Evolutionary conservation across 2,329 filamentous ascomycete species (phyloP).

Genomic region (Macroventuria anomochaeta): DNA sequence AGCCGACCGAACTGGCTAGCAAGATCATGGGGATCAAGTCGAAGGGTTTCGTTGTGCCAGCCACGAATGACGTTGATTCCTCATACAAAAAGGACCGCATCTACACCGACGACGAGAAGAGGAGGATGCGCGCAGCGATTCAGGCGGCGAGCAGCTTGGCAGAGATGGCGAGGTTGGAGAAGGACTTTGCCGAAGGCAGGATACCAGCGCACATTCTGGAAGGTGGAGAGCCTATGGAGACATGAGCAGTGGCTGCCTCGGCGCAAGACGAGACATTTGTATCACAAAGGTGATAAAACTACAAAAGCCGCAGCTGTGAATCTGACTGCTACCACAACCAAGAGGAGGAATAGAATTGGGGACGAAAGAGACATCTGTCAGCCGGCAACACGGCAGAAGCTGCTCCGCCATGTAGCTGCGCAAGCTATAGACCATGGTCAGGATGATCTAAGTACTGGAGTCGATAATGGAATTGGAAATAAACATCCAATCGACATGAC

Average conservation of each 20-base stretch:
- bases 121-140: slow-evolving; percentile 84
- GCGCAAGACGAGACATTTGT: neutral
- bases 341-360: neutral
- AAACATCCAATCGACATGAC: neutral
- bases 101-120: slow-evolving; percentile 85
- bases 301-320: neutral
- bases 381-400: neutral
- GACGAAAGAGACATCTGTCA: neutral
- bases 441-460: neutral
- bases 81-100: slow-evolving; percentile 65
- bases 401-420: neutral
- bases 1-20: slow-evolving; percentile 78
- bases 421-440: neutral
- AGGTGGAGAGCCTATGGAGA: slow-evolving; percentile 40
- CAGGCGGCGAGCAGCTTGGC: slow-evolving; percentile 85
- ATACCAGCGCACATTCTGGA: slow-evolving; percentile 63
- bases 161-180: slow-evolving; percentile 89
- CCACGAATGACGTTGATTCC: slow-evolving; percentile 42
- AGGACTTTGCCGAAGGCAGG: slow-evolving; percentile 86
- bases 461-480: neutral
- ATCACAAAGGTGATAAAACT: neutral
- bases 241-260: slow-evolving; percentile 14
- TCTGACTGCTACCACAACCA: neutral
- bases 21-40: slow-evolving; percentile 84
- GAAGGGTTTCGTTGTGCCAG: slow-evolving; percentile 69